Conservation (phyloP, 2,329 filamentous ascomycete species). For the Phaeophleospora eucalypticola region DNA sequence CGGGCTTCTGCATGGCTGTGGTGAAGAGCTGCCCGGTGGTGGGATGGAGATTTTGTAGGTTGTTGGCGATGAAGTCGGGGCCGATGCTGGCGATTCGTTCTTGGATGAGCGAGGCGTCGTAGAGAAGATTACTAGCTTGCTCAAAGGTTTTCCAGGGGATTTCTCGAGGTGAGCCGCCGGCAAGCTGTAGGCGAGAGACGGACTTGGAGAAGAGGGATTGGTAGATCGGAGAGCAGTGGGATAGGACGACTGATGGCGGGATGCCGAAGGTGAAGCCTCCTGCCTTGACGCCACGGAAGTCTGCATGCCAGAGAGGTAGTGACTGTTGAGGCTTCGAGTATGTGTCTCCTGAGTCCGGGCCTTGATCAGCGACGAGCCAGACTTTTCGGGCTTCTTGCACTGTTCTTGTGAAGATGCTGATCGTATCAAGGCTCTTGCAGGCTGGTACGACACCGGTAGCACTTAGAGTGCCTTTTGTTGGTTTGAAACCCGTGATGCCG, state of each 20-base stretch:
- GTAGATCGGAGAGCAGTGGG: conserved; percentile 40
- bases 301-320: conserved; percentile 32
- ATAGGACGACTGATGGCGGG: conserved; percentile 43
- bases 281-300: conserved; percentile 32
- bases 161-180: conserved; percentile 42
- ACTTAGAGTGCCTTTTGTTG: conserved; percentile 52
- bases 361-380: conserved; percentile 45
- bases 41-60: conserved; percentile 44
- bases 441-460: conserved; percentile 51
- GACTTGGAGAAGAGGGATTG: conserved; percentile 43
- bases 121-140: conserved; percentile 51
- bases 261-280: conserved; percentile 48
- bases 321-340: conserved; percentile 46
- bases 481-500: conserved; percentile 48
- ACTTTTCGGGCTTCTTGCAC: conserved; percentile 48
- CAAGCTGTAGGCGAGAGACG: conserved; percentile 35
- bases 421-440: conserved; percentile 55
- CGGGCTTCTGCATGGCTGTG: conserved; percentile 35
- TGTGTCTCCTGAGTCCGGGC: conserved; percentile 47
- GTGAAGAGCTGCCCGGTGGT: conserved; percentile 47
- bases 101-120: conserved; percentile 55
- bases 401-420: conserved; percentile 51
- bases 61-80: conserved; percentile 37
- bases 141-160: conserved; percentile 51
- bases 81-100: conserved; percentile 49